Evolutionary conservation across 129 eudicot species (phyloP), one percentile per base, ranked within the genome.

Genomic region (Deinandra increscens): DNA sequence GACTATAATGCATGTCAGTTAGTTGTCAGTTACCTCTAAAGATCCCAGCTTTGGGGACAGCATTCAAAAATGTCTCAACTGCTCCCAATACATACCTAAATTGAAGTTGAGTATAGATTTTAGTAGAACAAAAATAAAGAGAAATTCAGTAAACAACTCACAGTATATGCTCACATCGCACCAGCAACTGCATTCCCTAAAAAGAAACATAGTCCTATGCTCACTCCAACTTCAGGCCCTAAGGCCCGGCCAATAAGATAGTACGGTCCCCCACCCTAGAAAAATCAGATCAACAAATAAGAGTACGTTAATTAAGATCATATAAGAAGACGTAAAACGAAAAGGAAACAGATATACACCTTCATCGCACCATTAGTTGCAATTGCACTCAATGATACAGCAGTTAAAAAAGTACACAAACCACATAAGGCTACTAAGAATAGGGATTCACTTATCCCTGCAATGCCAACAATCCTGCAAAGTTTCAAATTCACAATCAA

Each of bases 331-430:
- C 31, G 31, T 26, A 54, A 60, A 65, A 73, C 68, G 67, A 37
- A 76, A 59, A 76, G 31, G 66, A 10, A 61, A 37, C 4, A 73
- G 62, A 26, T 54, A 34, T 31, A 42, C 78, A 94, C 99, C 97
- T 94, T 94, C 99, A 94, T 94, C 60, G 99, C 99, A 59, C 99
- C 99, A 87, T 94, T 94, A 55, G 99, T 89, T 36, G 99, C 99
- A 46, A 94, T 94, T 34, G 99, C 99, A 84, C 99, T 94, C 71
- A 94, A 67, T 41, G 99, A 94, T 17, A 94, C 74, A 19, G 99
- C 76, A 38, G 99, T 94, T 79, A 94, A 84, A 80, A 94, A 94
- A 33, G 99, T 94, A 76, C 99, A 94, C 60, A 79, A 76, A 39
- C 99, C 96, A 73, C 99, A 94, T 63, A 94, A 85, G 56, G 96